Percentiles rank a stretch among this genome's conserved stretches.
Conservation (phyloP, 768 basidiomycete species). For the Agrocybe pediades region DNA sequence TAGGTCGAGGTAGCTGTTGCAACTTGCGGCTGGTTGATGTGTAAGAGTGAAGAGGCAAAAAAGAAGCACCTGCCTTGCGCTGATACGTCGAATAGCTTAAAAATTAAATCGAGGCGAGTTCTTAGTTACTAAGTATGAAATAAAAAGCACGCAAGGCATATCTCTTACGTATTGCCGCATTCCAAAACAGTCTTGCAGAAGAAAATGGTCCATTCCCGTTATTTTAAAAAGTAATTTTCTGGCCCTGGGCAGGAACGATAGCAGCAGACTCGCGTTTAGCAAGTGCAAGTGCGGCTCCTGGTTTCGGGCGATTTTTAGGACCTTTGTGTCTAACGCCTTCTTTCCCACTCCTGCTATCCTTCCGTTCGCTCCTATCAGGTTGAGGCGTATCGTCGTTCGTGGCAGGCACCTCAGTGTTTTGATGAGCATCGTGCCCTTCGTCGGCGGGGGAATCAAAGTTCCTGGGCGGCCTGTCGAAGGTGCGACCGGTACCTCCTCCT, state of each 20-base stretch:
- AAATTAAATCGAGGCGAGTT: too few species aligned
- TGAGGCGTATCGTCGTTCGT: background rate
- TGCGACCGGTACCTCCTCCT: background rate
- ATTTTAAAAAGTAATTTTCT: slow-evolving; percentile 71
- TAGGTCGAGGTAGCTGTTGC: too few species aligned
- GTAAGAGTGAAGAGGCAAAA: too few species aligned
- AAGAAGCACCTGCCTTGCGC: too few species aligned
- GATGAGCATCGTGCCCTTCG: background rate
- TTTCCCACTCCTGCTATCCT: slow-evolving; percentile 1
- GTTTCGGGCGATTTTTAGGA: slow-evolving; percentile 57
- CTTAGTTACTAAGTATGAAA: too few species aligned
- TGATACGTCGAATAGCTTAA: too few species aligned
- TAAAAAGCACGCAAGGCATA: background rate
- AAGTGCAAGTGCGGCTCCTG: slow-evolving; percentile 78
- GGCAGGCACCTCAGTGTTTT: background rate
- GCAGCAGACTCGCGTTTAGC: slow-evolving; percentile 78
- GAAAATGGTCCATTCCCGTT: background rate
- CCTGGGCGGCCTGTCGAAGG: background rate
- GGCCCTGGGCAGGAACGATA: slow-evolving; percentile 68
- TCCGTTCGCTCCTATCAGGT: slow-evolving; percentile 6
- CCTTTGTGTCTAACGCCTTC: slow-evolving; percentile 30
- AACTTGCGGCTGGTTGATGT: too few species aligned
- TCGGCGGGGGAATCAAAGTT: background rate
- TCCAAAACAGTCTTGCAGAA: background rate
- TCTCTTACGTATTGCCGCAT: too few species aligned